These are phyloP conservation scores for Polygonum maritimum DNA, from an alignment of 148 eudicot species.

Conservation along the genomic window DNA sequence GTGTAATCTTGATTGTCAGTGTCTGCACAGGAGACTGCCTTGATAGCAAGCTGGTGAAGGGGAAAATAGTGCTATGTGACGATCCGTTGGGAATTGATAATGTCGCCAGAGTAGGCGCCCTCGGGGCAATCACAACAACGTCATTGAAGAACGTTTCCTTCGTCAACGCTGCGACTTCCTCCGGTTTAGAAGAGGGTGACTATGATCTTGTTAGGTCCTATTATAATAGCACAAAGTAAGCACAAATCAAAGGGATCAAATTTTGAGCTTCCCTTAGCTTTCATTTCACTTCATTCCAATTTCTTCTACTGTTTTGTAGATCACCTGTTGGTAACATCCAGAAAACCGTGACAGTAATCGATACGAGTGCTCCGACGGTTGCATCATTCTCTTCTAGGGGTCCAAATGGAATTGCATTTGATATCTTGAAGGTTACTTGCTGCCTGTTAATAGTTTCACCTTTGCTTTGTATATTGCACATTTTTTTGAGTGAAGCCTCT, in stretches of 20 bases:
- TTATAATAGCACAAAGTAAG: slow-evolving; percentile 21
- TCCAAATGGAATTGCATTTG: slow-evolving; percentile 22
- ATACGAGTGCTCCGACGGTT: slow-evolving; percentile 26
- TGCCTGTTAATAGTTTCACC: neutral
- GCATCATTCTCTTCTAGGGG: slow-evolving; percentile 30
- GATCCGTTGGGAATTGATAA: neutral
- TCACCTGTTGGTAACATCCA: slow-evolving; percentile 21
- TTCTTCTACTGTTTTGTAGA: slow-evolving; percentile 6
- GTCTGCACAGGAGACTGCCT: neutral
- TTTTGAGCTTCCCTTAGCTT: neutral
- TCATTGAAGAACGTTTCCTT: neutral
- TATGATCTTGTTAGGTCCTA: slow-evolving; percentile 15
- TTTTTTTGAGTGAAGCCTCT: too few relatives aligned
- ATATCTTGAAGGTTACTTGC: slow-evolving; percentile 20
- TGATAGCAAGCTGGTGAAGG: slow-evolving; percentile 17
- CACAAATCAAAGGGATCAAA: neutral
- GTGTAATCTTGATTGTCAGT: slow-evolving; percentile 9
- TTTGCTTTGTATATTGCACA: neutral
- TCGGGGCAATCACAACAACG: slow-evolving; percentile 7
- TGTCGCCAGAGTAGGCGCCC: slow-evolving; percentile 12
- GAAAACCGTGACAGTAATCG: slow-evolving; percentile 19
- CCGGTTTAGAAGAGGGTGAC: neutral
- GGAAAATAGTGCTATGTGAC: slow-evolving; percentile 27
- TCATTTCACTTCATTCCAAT: neutral
- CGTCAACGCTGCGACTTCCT: slow-evolving; percentile 15